Evolutionary conservation across 352 stramenopile species (phyloP), one percentile per base, ranked within the genome.

Genomic region (Globisporangium orthogonon): DNA sequence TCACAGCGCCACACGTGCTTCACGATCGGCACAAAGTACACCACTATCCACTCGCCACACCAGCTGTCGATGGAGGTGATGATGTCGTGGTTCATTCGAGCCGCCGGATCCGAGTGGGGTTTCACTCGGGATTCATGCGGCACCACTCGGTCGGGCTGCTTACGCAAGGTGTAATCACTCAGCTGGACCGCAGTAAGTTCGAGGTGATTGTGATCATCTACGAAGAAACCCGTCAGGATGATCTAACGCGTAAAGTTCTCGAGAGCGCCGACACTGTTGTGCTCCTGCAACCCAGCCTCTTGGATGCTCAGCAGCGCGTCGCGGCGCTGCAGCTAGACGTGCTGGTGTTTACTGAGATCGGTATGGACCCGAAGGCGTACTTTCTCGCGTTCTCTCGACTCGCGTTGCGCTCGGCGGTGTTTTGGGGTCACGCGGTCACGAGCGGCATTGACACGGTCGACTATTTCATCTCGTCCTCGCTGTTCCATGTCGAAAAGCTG

Each of bases 371-470:
- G 1, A 31, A 60, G 10, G 72, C 66, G 17, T 88, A 87, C 57
- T 90, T 87, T 49, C 60, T 90, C 11, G 66, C 78, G 18, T 89
- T 86, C 44, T 40, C 69, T 2, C 58, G 58, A 0, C 63, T 90
- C 10, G 77, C 80, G 14, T 55, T 74, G 30, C 69, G 77, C 7
- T 69, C 71, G 2, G 65, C 62, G 6, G 17, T 70, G 31, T 89
- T 90, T 40, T 90, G 80, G 78, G 78, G 76, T 37, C 78, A 89
- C 53, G 70, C 74, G 4, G 55, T 86, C 47, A 87, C 74, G 28
- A 83, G 65, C 35, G 76, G 78, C 17, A 76, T 87, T 30, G 46
- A 65, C 40, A 66, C 64, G 3, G 29, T 87, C 39, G 77, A 90
- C 61, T 90, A 87, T 30, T 86, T 86, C 29, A 62, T 88, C 28